Conservation (phyloP, 177 flowering plant genomes). For the Vitis hybrid region DNA sequence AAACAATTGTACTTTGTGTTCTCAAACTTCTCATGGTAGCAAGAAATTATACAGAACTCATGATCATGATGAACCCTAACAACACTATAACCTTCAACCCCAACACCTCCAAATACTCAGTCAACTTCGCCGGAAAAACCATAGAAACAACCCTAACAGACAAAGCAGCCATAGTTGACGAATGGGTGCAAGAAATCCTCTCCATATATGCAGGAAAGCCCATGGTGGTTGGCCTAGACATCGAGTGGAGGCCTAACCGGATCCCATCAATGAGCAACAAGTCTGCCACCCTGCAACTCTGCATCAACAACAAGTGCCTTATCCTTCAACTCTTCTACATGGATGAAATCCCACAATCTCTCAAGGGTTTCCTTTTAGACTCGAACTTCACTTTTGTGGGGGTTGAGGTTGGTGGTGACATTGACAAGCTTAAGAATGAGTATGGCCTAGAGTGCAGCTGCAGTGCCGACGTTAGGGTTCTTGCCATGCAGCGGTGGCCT, state of each 20-base stretch:
- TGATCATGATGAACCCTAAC: background rate
- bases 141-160: conserved; percentile 22
- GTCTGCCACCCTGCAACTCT: conserved; percentile 43
- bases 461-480: background rate
- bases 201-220: background rate
- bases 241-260: no score
- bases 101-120: conserved; percentile 5
- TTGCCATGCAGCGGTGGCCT: background rate
- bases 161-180: conserved; percentile 7
- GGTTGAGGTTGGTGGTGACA: conserved; percentile 24
- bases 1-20: no score
- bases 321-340: conserved; percentile 38
- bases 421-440: conserved; percentile 26
- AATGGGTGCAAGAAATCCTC: conserved; percentile 8
- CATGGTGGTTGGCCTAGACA: no score
- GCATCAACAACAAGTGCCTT: conserved; percentile 29
- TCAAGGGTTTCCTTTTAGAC: conserved; percentile 19
- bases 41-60: no score
- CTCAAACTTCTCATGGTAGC: no score
- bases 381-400: conserved; percentile 35
- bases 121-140: conserved; percentile 14
- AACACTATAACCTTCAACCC: conserved; percentile 8
- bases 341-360: conserved; percentile 28
- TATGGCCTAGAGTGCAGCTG: conserved; percentile 21
- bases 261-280: conserved; percentile 8